Evolutionary conservation across 2,329 filamentous ascomycete species (phyloP).

Genomic region (Xylariaceae sp.): DNA sequence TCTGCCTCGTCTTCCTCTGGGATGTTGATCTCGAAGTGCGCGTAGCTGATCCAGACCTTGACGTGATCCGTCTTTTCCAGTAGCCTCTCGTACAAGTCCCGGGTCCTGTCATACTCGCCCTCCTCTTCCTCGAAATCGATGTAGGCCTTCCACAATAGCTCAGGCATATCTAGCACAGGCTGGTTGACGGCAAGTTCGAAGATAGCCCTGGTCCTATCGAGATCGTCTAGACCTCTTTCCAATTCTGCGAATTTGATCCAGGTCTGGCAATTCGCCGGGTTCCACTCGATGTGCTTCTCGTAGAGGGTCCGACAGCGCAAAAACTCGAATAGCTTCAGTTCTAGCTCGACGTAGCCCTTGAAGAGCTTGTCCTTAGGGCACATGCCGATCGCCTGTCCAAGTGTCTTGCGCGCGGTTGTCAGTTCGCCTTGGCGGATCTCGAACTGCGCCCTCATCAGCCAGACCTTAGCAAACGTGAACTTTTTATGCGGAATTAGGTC

Average conservation of each 20-base stretch:
- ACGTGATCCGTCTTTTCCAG: slow-evolving; percentile 96
- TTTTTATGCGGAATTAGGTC: slow-evolving; percentile 91
- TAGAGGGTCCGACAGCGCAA: slow-evolving; percentile 87
- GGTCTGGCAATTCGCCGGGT: slow-evolving; percentile 84
- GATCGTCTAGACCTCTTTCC: slow-evolving; percentile 86
- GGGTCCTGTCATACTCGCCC: slow-evolving; percentile 82
- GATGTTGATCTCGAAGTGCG: slow-evolving; percentile 96
- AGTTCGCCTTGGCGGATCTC: slow-evolving; percentile 87
- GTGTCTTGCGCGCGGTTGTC: slow-evolving; percentile 78
- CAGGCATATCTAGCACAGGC: slow-evolving; percentile 89
- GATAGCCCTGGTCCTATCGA: slow-evolving; percentile 85
- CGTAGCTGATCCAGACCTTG: slow-evolving; percentile 99
- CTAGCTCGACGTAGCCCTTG: slow-evolving; percentile 88
- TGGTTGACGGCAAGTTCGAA: slow-evolving; percentile 89
- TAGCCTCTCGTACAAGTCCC: slow-evolving; percentile 84
- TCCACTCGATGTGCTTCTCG: slow-evolving; percentile 92
- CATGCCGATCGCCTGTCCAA: slow-evolving; percentile 89
- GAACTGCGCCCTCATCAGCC: slow-evolving; percentile 91
- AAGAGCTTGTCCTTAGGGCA: slow-evolving; percentile 96
- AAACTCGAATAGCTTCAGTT: slow-evolving; percentile 94
- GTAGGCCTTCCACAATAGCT: slow-evolving; percentile 96
- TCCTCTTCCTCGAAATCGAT: slow-evolving; percentile 99
- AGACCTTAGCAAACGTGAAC: slow-evolving; percentile 97
- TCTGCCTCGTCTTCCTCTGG: slow-evolving; percentile 71
- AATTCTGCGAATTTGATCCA: slow-evolving; percentile 98